phyloP scores from a whole-genome alignment of 2,329 filamentous ascomycete genomes.

The Lachnellula willkommii region DNA sequence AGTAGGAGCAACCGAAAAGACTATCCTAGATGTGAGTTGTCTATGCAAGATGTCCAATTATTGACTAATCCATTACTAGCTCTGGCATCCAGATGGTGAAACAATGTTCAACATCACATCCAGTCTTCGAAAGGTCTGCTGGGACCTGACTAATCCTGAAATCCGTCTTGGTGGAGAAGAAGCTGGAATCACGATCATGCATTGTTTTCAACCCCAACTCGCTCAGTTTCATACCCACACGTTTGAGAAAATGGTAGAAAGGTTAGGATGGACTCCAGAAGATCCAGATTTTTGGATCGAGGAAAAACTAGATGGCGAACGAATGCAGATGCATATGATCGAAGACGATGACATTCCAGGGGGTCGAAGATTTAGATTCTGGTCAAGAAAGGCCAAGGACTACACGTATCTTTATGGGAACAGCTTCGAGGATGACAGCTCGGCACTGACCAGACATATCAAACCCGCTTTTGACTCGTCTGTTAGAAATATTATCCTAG shows the following conservation, averaged over 20 bases:
- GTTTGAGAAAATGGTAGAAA: conserved; percentile 73
- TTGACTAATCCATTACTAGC: conserved; percentile 47
- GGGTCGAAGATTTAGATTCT: conserved; percentile 74
- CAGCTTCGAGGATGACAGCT: conserved; percentile 66
- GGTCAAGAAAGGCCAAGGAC: conserved; percentile 93
- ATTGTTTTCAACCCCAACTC: conserved; percentile 93
- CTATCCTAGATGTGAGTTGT: conserved; percentile 58
- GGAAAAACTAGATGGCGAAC: conserved; percentile 93
- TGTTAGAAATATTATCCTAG: conserved; percentile 82
- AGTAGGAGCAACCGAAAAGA: conserved; percentile 77
- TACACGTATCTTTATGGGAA: conserved; percentile 92
- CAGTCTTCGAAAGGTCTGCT: conserved; percentile 84
- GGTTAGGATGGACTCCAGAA: conserved; percentile 58
- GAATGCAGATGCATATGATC: conserved; percentile 93
- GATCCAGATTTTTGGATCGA: conserved; percentile 90
- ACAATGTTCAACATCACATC: conserved; percentile 84
- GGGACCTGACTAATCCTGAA: conserved; percentile 76
- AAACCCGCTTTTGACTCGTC: conserved; percentile 69
- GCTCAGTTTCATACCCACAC: conserved; percentile 85
- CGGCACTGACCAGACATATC: conserved; percentile 75
- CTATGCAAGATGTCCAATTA: not conserved
- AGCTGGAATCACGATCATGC: conserved; percentile 74
- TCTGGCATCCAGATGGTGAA: conserved; percentile 76
- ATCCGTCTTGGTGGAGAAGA: conserved; percentile 70
- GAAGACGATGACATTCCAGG: conserved; percentile 63